Conservation (phyloP, 192 early-diverging fungal species). For the Hyaloraphidium curvatum region DNA sequence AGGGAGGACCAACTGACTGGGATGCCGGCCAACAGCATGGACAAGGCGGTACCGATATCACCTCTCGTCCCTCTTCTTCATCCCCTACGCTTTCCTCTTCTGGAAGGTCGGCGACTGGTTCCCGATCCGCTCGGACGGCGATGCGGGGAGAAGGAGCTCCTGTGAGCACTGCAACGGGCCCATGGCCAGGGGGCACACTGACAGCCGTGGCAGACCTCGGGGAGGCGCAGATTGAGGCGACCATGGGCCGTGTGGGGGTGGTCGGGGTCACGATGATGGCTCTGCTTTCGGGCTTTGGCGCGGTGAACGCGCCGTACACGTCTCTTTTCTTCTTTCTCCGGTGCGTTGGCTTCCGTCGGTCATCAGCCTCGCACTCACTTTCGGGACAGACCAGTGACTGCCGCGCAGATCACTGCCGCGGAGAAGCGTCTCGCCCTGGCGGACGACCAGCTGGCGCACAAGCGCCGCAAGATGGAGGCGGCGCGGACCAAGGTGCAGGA, state of each 20-base stretch:
- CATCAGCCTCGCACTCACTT: no score
- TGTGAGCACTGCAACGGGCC: no score
- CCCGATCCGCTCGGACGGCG: slow-evolving; percentile 31
- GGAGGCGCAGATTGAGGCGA: slow-evolving; percentile 47
- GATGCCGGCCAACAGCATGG: no score
- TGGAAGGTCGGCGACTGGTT: slow-evolving; percentile 36
- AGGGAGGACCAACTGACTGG: no score
- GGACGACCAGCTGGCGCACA: background rate
- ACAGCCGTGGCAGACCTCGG: no score
- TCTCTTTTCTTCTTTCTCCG: slow-evolving; percentile 65
- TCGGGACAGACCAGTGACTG: background rate
- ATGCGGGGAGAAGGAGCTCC: no score
- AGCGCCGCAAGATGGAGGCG: background rate
- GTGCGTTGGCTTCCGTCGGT: slow-evolving; percentile 16
- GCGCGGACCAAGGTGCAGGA: slow-evolving; percentile 14
- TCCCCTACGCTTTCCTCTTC: slow-evolving; percentile 32
- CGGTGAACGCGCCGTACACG: slow-evolving; percentile 77
- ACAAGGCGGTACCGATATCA: no score
- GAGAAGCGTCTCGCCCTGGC: background rate
- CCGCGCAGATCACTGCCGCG: background rate
- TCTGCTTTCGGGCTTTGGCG: slow-evolving; percentile 80
- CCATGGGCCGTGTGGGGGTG: slow-evolving; percentile 65
- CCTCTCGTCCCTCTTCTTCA: no score
- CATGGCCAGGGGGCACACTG: no score
- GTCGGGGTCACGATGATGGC: slow-evolving; percentile 90